Base-by-base conservation (phyloP, 2,329 filamentous ascomycete species). In the Fusarium pseudoanthophilum region DNA sequence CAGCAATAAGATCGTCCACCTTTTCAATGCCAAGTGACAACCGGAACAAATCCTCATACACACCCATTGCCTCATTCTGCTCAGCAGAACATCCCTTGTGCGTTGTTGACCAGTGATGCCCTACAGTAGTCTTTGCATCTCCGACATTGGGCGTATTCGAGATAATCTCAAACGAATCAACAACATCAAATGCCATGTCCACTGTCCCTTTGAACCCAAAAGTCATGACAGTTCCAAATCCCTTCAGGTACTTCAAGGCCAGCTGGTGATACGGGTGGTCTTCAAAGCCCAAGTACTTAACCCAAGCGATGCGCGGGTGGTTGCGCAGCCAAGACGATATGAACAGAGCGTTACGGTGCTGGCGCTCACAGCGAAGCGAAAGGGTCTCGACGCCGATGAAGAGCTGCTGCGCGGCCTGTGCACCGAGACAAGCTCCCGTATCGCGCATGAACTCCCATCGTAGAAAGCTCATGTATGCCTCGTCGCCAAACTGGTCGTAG, bases 71-170 rank as follows among this genome's bases (percentile, higher is more conserved):
- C 51, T 53, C 51, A 4, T 39, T 53, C 51, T 53, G 51, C 51
- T 53, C 51, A 26, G n/a, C 34, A 28, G 51, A 39, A 21, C 51
- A 53, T 11, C 51, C 51, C 18, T 55, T 89, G 77, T 93, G 92
- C 21, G 92, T 93, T 2, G 92, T 93, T 15, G 89, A 90, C 90
- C 91, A 92, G 4, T 92, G 92, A 78, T 93, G 91, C 67, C 92
- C 92, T 28, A 91, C 91, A 60, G 93, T 85, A 16, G 91, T 93
- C 83, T 93, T 93, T 37, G 90, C 90, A 76, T 93, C 92, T 62
- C 92, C 92, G 39, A 93, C 91, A 8, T 39, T 63, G 5, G 60
- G 36, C 36, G 51, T 55, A 20, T 55, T 55, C 34, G 52, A 55
- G 11, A 55, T 40, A 5, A 49, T 37, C 34, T 40, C 57, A 34